These are phyloP conservation scores for Paxillus rubicundulus DNA, from an alignment of 768 basidiomycete species.

Conservation along the genomic window DNA sequence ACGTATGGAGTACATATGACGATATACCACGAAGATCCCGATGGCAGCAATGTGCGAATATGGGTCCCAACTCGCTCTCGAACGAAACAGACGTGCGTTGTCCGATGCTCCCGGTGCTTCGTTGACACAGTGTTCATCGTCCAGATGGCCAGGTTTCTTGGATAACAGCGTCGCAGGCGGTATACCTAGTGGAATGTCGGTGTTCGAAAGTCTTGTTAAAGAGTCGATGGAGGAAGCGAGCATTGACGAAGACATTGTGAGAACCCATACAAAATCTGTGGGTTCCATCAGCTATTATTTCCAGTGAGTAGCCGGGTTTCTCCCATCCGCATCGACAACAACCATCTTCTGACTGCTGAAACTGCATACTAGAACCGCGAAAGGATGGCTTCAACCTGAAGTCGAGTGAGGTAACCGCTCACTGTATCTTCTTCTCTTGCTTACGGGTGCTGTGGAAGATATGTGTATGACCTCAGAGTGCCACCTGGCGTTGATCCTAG, in stretches of 20 bases:
- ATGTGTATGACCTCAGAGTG: slow-evolving; percentile 78
- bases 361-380: slow-evolving; percentile 16
- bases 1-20: slow-evolving; percentile 95
- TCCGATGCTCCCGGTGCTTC: not conserved
- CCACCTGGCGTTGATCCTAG: slow-evolving; percentile 49
- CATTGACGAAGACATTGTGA: slow-evolving; percentile 62
- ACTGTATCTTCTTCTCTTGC: not conserved
- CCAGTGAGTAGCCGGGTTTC: slow-evolving; percentile 40
- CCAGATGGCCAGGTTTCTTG: slow-evolving; percentile 78
- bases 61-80: slow-evolving; percentile 87
- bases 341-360: not conserved
- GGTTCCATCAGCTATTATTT: slow-evolving; percentile 84
- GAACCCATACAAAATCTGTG: slow-evolving; percentile 52
- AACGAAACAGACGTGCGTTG: slow-evolving; percentile 84
- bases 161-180: slow-evolving; percentile 95
- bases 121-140: not conserved
- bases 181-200: slow-evolving; percentile 73
- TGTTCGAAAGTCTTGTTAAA: slow-evolving; percentile 77
- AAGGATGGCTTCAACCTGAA: slow-evolving; percentile 79
- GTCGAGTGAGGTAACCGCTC: slow-evolving; percentile 54
- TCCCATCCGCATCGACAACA: not conserved
- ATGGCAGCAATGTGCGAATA: slow-evolving; percentile 44
- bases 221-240: slow-evolving; percentile 95
- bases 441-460: slow-evolving; percentile 43
- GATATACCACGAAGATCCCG: slow-evolving; percentile 48